Percentiles rank a stretch among this genome's conserved stretches.
Evolutionary conservation across 2,329 filamentous ascomycete genomes (phyloP).

Genomic region (Davidsoniella eucalypti): DNA sequence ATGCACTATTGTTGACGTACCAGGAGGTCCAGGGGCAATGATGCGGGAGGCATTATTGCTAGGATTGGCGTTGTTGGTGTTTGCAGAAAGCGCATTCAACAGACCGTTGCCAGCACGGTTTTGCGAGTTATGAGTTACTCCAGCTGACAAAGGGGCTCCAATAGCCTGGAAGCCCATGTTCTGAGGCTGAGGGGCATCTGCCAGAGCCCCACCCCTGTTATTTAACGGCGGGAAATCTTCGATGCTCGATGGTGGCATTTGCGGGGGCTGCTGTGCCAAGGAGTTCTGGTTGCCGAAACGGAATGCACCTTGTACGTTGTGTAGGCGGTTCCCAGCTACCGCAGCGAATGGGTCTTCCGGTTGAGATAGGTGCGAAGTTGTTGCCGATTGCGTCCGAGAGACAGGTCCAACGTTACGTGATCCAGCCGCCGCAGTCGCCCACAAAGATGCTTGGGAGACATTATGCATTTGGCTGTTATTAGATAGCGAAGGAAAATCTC

Average conservation of each 20-base stretch:
- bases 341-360: conserved; percentile 36
- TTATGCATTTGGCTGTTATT: conserved; percentile 40
- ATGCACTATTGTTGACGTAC: background rate
- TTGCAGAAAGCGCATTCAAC: conserved; percentile 47
- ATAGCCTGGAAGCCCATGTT: conserved; percentile 12
- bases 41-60: background rate
- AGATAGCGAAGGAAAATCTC: conserved; percentile 50
- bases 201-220: conserved; percentile 17
- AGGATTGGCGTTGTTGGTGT: conserved; percentile 19
- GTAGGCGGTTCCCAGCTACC: conserved; percentile 19
- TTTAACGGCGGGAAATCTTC: conserved; percentile 50
- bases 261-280: conserved; percentile 17
- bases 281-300: conserved; percentile 34
- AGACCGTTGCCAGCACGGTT: conserved; percentile 41
- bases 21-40: background rate
- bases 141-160: conserved; percentile 16
- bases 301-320: conserved; percentile 20
- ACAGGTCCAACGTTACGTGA: conserved; percentile 31
- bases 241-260: conserved; percentile 30
- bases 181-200: conserved; percentile 16
- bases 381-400: conserved; percentile 35
- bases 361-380: conserved; percentile 32
- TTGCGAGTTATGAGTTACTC: conserved; percentile 14
- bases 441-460: conserved; percentile 34
- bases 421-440: conserved; percentile 32